Conservation (phyloP, 768 basidiomycete species). For the Pisolithus tinctorius region DNA sequence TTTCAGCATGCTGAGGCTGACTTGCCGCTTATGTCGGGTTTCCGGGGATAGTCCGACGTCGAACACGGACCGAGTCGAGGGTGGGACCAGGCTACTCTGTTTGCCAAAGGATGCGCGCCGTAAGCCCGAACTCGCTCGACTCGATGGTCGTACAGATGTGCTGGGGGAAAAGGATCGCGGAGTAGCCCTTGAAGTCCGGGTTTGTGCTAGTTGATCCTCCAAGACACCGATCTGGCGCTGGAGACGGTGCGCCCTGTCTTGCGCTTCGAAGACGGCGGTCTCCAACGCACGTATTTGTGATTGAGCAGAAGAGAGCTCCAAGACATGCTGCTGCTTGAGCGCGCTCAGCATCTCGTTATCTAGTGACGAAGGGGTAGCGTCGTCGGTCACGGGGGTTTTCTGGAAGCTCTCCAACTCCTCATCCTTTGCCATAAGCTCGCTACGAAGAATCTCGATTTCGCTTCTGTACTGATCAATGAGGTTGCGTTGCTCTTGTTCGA, state of each 20-base stretch:
- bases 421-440: conserved; percentile 55
- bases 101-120: conserved; percentile 31
- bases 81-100: conserved; percentile 28
- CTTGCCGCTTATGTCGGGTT: conserved; percentile 73
- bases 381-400: conserved; percentile 34
- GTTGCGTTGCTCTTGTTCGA: conserved; percentile 55
- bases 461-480: conserved; percentile 58
- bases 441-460: conserved; percentile 65
- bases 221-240: conserved; percentile 61
- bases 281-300: conserved; percentile 77
- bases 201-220: conserved; percentile 57
- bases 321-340: conserved; percentile 63
- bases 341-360: conserved; percentile 71
- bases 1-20: conserved; percentile 85
- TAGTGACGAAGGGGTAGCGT: conserved; percentile 42
- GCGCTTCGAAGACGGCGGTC: conserved; percentile 63
- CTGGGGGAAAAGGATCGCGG: conserved; percentile 43
- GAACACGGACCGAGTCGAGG: conserved; percentile 50
- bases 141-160: conserved; percentile 38
- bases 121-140: conserved; percentile 33
- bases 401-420: conserved; percentile 58
- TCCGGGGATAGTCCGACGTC: conserved; percentile 69
- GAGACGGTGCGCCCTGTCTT: conserved; percentile 57
- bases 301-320: conserved; percentile 76
- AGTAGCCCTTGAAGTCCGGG: conserved; percentile 36